Base-by-base conservation (phyloP, 306 rosid species). In the Leucaena leucocephala region DNA sequence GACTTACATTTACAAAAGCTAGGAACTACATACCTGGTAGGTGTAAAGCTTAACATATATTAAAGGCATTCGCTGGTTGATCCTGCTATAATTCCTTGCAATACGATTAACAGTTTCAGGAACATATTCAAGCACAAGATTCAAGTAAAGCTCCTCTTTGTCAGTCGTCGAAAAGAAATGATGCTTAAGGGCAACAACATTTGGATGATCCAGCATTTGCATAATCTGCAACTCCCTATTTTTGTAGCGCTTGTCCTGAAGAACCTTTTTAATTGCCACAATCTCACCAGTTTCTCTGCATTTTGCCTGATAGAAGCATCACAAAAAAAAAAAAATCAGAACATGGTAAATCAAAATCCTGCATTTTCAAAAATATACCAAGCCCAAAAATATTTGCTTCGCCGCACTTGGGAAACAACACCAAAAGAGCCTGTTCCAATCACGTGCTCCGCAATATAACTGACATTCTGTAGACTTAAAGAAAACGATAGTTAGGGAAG, bases 181-280 rank as follows among this genome's bases (percentile, higher is more conserved):
- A 83, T 95, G 99, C 79, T 88, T 93, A 10, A 95, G 90, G 75
- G 94, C 89, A 55, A 95, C 99, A 71, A 95, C 86, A 76, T 95
- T 93, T 49, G 99, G 99, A 85, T 95, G 99, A 84, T 95, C 98
- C 87, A 95, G 87, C 99, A 95, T 92, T 84, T 95, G 98, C 99
- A 95, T 95, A 79, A 95, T 95, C 79, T 95, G 99, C 71, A 95
- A 82, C 83, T 95, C 99, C 86, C 99, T 89, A 79, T 95, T 95
- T 86, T 93, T 95, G 90, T 92, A 95, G 74, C 99, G 95, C 89
- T 92, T 92, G 91, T 95, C 99, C 84, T 95, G 99, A 75, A 95
- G 96, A 82, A 95, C 99, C 88, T 95, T 95, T 89, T 95, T 95
- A 81, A 95, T 95, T 73, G 99, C 99, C 45, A 95, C 97, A 84